Conservation (phyloP, 1,284 basidiomycete species). For the Cerioporus squamosus region DNA sequence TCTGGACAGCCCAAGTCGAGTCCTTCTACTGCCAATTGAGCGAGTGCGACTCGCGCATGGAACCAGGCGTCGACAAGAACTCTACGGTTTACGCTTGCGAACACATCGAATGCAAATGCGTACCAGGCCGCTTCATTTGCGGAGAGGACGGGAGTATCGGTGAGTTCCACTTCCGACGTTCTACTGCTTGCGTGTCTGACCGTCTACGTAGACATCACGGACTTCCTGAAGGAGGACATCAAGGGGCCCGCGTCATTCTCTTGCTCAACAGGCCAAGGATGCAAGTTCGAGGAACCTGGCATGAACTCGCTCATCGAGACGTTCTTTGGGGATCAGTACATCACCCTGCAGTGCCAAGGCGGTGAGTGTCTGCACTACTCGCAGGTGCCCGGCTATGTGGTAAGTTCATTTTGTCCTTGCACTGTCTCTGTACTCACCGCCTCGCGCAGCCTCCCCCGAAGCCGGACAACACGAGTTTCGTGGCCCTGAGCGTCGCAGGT, state of each 20-base stretch:
- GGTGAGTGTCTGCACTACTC: constrained; percentile 96
- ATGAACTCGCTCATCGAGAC: constrained; percentile 96
- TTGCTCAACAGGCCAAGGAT: constrained; percentile 77
- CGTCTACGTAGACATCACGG: constrained; percentile 81
- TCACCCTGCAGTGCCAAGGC: constrained; percentile 85
- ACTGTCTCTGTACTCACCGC: neutral
- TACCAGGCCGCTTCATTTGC: constrained; percentile 92
- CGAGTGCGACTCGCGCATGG: constrained; percentile 57
- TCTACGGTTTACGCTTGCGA: constrained; percentile 80
- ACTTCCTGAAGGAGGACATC: constrained; percentile 91
- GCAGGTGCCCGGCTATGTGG: constrained; percentile 91
- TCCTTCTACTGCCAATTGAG: constrained; percentile 94
- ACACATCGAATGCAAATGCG: constrained; percentile 87
- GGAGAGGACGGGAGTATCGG: constrained; percentile 95
- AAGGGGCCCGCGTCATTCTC: constrained; percentile 89
- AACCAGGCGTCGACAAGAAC: constrained; percentile 69
- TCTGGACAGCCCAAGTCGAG: constrained; percentile 94
- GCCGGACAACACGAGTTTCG: constrained; percentile 81
- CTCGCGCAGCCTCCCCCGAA: constrained; percentile 66
- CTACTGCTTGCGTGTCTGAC: neutral
- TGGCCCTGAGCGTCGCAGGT: constrained; percentile 83
- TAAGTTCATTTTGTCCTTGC: constrained; percentile 40
- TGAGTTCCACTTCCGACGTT: constrained; percentile 43
- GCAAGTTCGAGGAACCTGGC: constrained; percentile 92
- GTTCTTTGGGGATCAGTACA: constrained; percentile 92